Percentiles rank a stretch among this genome's conserved stretches.
These are phyloP conservation scores for Beta corolliflora DNA, from an alignment of 179 eudicot genomes.

Conservation along the genomic window DNA sequence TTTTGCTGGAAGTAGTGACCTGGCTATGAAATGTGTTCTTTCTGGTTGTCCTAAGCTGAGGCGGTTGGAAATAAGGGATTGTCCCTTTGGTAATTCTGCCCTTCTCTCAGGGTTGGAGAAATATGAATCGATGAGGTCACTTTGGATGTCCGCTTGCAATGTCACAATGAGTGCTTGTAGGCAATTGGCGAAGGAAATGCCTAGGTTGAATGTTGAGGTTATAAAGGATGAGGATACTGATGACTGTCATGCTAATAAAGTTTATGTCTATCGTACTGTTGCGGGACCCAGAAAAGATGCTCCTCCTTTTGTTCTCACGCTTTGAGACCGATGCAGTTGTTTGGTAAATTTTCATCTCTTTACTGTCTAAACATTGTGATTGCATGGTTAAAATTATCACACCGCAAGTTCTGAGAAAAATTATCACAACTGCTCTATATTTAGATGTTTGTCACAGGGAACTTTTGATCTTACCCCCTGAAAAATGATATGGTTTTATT, in stretches of 20 bases:
- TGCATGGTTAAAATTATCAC: not conserved
- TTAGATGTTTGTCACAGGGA: too few relatives aligned
- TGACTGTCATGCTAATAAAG: conserved; percentile 59
- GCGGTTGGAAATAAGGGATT: conserved; percentile 74
- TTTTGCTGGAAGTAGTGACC: conserved; percentile 79
- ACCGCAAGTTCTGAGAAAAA: not conserved
- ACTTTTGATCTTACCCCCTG: not conserved
- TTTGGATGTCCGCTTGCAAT: conserved; percentile 85
- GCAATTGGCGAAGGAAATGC: conserved; percentile 63
- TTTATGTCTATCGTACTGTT: conserved; percentile 78
- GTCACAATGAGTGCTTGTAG: conserved; percentile 68
- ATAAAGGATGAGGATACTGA: conserved; percentile 66
- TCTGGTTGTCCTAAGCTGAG: conserved; percentile 72
- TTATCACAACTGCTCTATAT: not conserved
- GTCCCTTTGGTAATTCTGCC: conserved; percentile 73
- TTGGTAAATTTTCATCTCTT: conserved; percentile 18
- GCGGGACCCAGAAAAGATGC: conserved; percentile 81
- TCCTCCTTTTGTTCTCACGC: conserved; percentile 77
- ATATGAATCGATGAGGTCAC: conserved; percentile 74
- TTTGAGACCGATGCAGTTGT: conserved; percentile 34
- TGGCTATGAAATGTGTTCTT: conserved; percentile 71
- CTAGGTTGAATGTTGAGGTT: conserved; percentile 84
- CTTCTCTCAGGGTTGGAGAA: conserved; percentile 71
- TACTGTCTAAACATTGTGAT: not conserved
- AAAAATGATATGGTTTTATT: not conserved